Conservation (phyloP, 202 grass and related monocot species). For the Setaria viridis region DNA sequence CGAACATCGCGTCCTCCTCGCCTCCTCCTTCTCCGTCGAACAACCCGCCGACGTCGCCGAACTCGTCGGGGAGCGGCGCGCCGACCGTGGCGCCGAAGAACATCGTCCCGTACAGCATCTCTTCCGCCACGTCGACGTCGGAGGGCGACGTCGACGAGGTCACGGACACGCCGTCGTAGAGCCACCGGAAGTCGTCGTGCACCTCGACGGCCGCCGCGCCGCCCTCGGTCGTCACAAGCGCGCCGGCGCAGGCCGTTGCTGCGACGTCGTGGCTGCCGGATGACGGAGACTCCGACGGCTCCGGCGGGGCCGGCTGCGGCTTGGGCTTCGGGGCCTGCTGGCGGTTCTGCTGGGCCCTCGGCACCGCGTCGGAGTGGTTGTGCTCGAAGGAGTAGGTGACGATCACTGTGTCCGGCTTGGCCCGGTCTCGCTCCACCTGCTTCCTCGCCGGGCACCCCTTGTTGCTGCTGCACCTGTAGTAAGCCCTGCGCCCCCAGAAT, state of each 20-base stretch:
- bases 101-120: conserved; percentile 64
- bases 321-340: conserved; percentile 45
- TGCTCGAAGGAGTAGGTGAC: conserved; percentile 92
- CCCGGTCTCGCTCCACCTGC: conserved; percentile 77
- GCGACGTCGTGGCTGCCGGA: conserved; percentile 14
- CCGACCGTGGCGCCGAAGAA: conserved; percentile 49
- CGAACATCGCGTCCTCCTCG: conserved; percentile 86
- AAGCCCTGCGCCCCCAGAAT: conserved; percentile 54
- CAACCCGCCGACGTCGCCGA: conserved; percentile 42
- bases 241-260: not conserved
- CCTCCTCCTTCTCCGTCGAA: not conserved
- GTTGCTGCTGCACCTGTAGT: conserved; percentile 88
- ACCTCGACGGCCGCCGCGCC: conserved; percentile 43
- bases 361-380: conserved; percentile 61
- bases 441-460: conserved; percentile 94
- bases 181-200: conserved; percentile 81
- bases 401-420: conserved; percentile 62
- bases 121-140: conserved; percentile 55
- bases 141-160: conserved; percentile 58
- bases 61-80: conserved; percentile 50
- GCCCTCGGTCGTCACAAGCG: not conserved
- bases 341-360: conserved; percentile 37
- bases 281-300: conserved; percentile 37
- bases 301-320: not conserved
- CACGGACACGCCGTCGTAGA: conserved; percentile 66